These are phyloP conservation scores for Phoenix dactylifera DNA, from an alignment of 176 grass and related monocot genomes.

Conservation along the genomic window DNA sequence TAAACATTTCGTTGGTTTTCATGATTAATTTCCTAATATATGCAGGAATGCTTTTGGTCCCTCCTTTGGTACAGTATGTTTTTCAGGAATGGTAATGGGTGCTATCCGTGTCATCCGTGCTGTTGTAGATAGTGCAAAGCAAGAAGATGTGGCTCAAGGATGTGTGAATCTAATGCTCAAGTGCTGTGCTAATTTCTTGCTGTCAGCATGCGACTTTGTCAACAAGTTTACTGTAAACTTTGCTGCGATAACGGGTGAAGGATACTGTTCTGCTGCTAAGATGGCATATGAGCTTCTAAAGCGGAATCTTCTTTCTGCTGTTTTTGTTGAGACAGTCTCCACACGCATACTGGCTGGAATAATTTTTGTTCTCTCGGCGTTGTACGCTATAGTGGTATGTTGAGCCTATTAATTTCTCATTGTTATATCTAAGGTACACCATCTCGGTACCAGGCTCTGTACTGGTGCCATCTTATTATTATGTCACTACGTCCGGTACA, in stretches of 20 bases:
- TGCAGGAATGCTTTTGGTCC: conserved; percentile 48
- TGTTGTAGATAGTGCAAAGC: conserved; percentile 37
- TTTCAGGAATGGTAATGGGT: conserved; percentile 45
- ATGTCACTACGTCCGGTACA: too few species aligned
- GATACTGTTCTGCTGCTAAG: conserved; percentile 40
- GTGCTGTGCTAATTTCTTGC: conserved; percentile 34
- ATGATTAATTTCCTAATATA: conserved; percentile 6
- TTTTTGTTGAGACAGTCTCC: conserved; percentile 48
- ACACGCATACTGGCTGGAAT: conserved; percentile 34
- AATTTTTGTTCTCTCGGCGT: conserved; percentile 36
- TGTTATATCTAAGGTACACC: neutral
- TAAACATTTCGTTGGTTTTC: neutral
- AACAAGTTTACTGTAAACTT: conserved; percentile 53
- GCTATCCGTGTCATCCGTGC: conserved; percentile 29
- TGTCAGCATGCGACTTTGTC: conserved; percentile 39
- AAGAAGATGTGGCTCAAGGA: conserved; percentile 20
- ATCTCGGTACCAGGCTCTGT: too few species aligned
- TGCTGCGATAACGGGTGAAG: conserved; percentile 47
- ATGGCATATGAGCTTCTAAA: conserved; percentile 46
- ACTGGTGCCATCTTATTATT: too few species aligned
- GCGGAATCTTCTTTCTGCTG: conserved; percentile 47
- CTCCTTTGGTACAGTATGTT: conserved; percentile 43
- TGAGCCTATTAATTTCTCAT: neutral
- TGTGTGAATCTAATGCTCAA: conserved; percentile 32
- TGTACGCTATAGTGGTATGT: conserved; percentile 35